A percentile compares a stretch with the other conserved stretches of the same genome.
These are phyloP conservation scores for Microglena sp. DNA, from an alignment of 139 green algal genomes.

Conservation along the genomic window DNA sequence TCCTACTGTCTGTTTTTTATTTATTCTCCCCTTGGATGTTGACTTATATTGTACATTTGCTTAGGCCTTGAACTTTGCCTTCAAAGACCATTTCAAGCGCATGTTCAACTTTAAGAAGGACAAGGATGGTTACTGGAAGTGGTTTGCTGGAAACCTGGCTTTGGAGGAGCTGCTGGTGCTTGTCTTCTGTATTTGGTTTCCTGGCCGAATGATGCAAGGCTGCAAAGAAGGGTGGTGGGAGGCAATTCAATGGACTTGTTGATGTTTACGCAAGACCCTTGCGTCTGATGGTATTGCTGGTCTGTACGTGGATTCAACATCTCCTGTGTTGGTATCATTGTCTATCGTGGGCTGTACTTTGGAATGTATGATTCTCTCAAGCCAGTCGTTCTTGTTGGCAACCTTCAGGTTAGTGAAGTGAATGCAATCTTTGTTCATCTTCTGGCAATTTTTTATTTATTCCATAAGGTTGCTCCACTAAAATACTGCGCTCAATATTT, in stretches of 20 bases:
- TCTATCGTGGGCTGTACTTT: conserved; percentile 99
- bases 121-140: conserved; percentile 87
- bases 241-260: conserved; percentile 64
- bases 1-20: no score
- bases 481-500: no score
- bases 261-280: conserved; percentile 85
- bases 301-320: conserved; percentile 63
- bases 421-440: no score
- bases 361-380: conserved; percentile 97
- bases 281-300: conserved; percentile 40
- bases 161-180: conserved; percentile 85
- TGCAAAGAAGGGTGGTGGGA: conserved; percentile 35
- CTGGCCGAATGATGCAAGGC: conserved; percentile 86
- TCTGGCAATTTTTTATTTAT: no score
- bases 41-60: no score
- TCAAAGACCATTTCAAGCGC: conserved; percentile 99
- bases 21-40: no score
- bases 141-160: conserved; percentile 95
- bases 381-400: conserved; percentile 28
- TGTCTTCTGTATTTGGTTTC: conserved; percentile 95
- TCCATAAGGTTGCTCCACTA: no score
- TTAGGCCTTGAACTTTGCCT: conserved; percentile 99
- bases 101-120: conserved; percentile 91
- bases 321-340: conserved; percentile 95
- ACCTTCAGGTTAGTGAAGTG: no score